Evolutionary conservation across 73 alveolate genomes (phyloP), one percentile per base, ranked within the genome.

Genomic region (Chromera velia): DNA sequence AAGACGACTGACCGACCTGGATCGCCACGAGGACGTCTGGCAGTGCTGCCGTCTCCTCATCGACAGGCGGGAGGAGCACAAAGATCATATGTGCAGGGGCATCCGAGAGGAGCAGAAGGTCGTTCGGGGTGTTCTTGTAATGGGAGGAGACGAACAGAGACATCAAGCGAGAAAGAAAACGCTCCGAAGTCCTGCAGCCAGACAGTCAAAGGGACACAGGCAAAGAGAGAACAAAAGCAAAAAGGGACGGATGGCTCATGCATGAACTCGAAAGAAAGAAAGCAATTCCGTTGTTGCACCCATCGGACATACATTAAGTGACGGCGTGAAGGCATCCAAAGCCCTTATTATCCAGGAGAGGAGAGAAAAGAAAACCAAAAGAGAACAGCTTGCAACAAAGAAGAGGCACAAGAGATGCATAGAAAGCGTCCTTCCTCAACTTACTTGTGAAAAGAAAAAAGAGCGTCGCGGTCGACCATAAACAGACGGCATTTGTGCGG

Each of bases 71-170:
- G 30, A 80, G 69, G 74, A 97, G 92, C 22, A 97, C 99, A 86
- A 97, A 94, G 45, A 97, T 85, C 71, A 81, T 91, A 82, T 97
- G 99, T 29, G 98, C 97, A 0, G 99, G 99, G 13, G 99, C 99
- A 88, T 97, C 99, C 29, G 99, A 94, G 75, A 97, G 87, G 73
- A 97, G 91, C 85, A 94, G 96, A n/a, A 97, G 88, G 88, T 97
- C 99, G 85, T 97, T 96, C 45, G 99, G 99, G 27, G 98, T 85
- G 89, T 97, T 97, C 92, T 96, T 96, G 90, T 97, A 97, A 86
- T 97, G 99, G 46, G 97, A 86, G 24, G 99, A 92, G 9, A 97
- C 99, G 87, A 96, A 96, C 68, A 97, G 91, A 0, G 97, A 88
- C 99, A 96, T 96, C 78, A 97, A 76, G 80, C 93, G 93, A 88